Base-by-base conservation (phyloP, 371 early-diverging fungal genomes). In the Mortierella sp. region DNA sequence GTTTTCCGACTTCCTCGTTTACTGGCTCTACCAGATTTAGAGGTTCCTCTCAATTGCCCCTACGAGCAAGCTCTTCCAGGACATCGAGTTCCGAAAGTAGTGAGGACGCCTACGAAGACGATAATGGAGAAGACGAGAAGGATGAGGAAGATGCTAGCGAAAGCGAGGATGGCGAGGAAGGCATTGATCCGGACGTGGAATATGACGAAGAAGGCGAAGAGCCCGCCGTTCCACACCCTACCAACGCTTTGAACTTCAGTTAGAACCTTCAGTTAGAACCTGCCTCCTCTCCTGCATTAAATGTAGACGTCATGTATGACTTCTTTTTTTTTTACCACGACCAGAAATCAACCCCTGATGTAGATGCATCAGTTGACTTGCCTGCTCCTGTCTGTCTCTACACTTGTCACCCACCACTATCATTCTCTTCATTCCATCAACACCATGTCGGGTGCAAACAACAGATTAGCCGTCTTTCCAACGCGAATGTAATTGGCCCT, bases 401-500 rank as follows among this genome's bases (percentile, higher is more conserved):
- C 24, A 24, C 16, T 52, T 52, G 60, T 52, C 32, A 9, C 40
- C 51, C 57, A 45, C 22, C 40, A 52, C 28, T 45, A 26, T 24
- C 45, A 28, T 37, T 43, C 55, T 18, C 37, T 26, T 20, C 22
- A 47, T 26, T 55, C 57, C 49, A 61, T 52, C 26, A 60, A 24
- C 62, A 83, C 62, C 58, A 93, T 93, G 93, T 91, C 93, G 55
- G 93, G 92, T 70, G 81, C 84, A 54, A 91, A 91, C 63, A 89
- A 88, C 62, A 86, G 93, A 65, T 78, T 95, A 69, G 90, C 85
- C 74, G 91, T 96, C 73, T 96, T 96, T 84, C 96, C 96, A 54
- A 96, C 96, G 65, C 93, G 96, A 79, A 96, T 96, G 96, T 95
- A 90, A 73, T 39, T 59, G n/a, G 4, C 9, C 51, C n/a, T n/a